Percentiles rank a stretch among this genome's conserved stretches.
Evolutionary conservation across 2,329 filamentous ascomycete genomes (phyloP).

Genomic region (Chalara sp.): DNA sequence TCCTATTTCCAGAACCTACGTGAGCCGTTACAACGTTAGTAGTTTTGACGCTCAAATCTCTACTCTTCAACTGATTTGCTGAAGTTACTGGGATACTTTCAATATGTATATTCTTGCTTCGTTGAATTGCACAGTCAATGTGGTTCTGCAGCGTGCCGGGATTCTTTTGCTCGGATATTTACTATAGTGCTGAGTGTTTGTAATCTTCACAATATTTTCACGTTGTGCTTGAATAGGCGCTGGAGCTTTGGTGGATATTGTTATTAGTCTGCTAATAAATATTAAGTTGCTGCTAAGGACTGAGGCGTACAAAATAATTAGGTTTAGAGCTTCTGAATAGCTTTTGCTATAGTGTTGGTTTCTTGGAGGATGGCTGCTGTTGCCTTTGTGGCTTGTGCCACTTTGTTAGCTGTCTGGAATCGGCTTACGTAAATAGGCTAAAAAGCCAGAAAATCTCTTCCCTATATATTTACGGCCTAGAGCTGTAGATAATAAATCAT

Average conservation of each 20-base stretch:
- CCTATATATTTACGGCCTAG: no score
- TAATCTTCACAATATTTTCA: constrained; percentile 12
- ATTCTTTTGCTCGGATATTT: constrained; percentile 10
- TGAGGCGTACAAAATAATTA: neutral
- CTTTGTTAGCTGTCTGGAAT: no score
- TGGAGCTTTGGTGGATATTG: constrained; percentile 6
- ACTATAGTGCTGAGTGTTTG: constrained; percentile 6
- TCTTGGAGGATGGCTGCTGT: neutral
- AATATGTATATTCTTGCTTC: constrained; percentile 14
- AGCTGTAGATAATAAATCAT: no score
- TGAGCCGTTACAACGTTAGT: no score
- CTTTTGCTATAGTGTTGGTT: neutral
- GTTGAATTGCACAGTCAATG: constrained; percentile 8
- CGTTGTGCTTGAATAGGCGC: constrained; percentile 7
- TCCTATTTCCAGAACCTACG: no score
- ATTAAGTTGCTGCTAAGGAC: constrained; percentile 3
- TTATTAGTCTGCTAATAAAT: constrained; percentile 7
- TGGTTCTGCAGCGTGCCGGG: constrained; percentile 6
- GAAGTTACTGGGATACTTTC: no score
- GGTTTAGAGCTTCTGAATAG: neutral
- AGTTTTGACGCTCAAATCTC: no score
- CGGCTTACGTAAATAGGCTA: no score
- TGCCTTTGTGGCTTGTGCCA: neutral
- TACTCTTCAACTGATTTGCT: no score
- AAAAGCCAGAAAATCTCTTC: no score